Conservation (phyloP, 768 basidiomycete genomes). For the Kwoniella sp. region DNA sequence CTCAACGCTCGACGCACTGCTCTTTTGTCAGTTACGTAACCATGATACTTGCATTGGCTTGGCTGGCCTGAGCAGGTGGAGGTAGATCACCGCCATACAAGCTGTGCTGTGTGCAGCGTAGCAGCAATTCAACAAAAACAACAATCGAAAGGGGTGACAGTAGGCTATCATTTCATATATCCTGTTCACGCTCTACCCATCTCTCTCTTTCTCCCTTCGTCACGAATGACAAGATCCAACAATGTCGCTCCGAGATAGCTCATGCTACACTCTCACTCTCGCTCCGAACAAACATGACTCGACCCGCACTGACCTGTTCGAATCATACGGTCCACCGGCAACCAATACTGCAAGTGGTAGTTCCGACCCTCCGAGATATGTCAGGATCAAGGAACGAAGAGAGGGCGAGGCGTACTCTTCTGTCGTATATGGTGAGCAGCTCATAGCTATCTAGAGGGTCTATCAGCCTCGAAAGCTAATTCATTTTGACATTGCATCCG, state of each 20-base stretch:
- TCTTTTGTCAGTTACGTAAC: not conserved
- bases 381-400: constrained; percentile 30
- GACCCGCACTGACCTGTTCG: constrained; percentile 25
- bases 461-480: not conserved
- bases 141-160: not conserved
- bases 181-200: too few relatives aligned
- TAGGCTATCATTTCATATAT: too few relatives aligned
- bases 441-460: too few relatives aligned
- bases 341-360: not conserved
- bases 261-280: constrained; percentile 43
- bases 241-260: constrained; percentile 42
- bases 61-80: not conserved
- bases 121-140: not conserved
- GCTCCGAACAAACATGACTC: constrained; percentile 22
- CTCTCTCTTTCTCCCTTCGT: too few relatives aligned
- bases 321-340: constrained; percentile 10
- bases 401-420: constrained; percentile 41
- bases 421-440: constrained; percentile 43
- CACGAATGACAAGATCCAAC: not conserved
- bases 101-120: constrained; percentile 42
- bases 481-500: not conserved
- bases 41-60: not conserved
- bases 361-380: constrained; percentile 28
- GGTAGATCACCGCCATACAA: constrained; percentile 29
- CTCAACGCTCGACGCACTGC: not conserved